Conservation (phyloP, 1,284 basidiomycete genomes). For the Omphalotus olearius region DNA sequence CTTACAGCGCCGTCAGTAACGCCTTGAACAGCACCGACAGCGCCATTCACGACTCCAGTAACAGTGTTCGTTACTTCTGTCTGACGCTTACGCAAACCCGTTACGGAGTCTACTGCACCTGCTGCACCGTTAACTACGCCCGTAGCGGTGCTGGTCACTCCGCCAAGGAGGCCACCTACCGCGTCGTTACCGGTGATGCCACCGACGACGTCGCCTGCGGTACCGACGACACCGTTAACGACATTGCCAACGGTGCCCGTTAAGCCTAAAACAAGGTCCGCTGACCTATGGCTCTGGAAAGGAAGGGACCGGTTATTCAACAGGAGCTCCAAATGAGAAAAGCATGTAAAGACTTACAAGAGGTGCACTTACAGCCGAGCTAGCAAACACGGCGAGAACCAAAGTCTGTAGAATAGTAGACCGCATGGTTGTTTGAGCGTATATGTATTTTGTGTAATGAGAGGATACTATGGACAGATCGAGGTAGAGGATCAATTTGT, state of each 20-base stretch:
- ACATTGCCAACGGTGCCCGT: background rate
- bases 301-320: background rate
- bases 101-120: background rate
- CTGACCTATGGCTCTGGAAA: background rate
- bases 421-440: background rate
- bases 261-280: background rate
- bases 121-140: background rate
- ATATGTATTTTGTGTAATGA: background rate
- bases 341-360: background rate
- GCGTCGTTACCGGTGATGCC: background rate
- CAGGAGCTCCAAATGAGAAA: too few species aligned
- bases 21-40: background rate
- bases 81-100: background rate
- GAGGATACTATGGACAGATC: background rate
- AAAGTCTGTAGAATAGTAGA: background rate
- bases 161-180: background rate
- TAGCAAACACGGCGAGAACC: background rate
- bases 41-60: constrained; percentile 1
- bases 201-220: background rate
- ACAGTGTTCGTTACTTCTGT: background rate
- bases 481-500: background rate
- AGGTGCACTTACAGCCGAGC: constrained; percentile 1
- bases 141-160: background rate
- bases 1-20: background rate
- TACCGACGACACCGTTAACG: background rate